These are phyloP conservation scores for Bigelowiella natans DNA, from an alignment of 78 protist species.

Conservation along the genomic window DNA sequence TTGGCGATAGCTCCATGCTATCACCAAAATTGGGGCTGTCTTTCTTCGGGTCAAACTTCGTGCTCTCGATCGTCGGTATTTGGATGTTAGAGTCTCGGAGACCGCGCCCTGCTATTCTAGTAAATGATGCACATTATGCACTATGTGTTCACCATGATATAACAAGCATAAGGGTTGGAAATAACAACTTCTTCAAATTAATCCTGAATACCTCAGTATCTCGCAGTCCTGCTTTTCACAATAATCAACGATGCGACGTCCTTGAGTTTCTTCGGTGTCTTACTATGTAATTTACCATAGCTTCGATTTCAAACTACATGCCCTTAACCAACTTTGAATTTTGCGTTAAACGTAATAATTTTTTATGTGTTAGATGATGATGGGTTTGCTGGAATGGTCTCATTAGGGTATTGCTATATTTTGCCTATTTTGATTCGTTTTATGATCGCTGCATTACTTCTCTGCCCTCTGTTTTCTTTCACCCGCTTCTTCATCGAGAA, in stretches of 20 bases:
- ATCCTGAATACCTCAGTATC: neutral
- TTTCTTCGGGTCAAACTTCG: neutral
- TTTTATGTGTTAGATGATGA: too few relatives aligned
- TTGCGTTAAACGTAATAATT: too few relatives aligned
- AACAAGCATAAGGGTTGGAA: neutral
- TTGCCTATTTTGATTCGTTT: too few relatives aligned
- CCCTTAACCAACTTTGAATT: too few relatives aligned
- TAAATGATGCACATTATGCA: neutral
- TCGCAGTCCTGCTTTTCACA: neutral
- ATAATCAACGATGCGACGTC: neutral
- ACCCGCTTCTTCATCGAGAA: too few relatives aligned
- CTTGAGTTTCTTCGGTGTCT: neutral
- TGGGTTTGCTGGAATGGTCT: too few relatives aligned
- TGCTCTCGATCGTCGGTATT: neutral
- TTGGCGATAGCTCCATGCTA: neutral
- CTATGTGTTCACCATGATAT: neutral
- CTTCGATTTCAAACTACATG: too few relatives aligned
- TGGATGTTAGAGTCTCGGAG: neutral
- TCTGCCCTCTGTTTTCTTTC: too few relatives aligned
- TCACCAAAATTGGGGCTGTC: neutral
- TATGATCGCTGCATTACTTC: too few relatives aligned
- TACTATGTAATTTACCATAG: neutral
- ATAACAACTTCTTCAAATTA: neutral
- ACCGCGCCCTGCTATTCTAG: neutral
- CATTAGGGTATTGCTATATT: too few relatives aligned